Conservation (phyloP, 108 stramenopile genomes). For the Chaetoceros tenuissimus region DNA sequence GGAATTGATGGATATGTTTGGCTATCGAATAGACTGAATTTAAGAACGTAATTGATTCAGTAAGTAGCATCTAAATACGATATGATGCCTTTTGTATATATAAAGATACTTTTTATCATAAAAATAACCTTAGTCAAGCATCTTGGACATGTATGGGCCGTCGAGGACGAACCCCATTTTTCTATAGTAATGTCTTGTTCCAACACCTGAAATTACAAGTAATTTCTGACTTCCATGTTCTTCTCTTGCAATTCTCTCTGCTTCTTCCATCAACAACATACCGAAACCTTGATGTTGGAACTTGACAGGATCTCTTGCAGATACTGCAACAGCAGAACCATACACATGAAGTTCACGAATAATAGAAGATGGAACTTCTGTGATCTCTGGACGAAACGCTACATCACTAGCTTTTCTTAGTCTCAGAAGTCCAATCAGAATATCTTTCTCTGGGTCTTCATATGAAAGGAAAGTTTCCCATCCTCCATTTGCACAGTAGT, state of each 20-base stretch:
- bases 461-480: constrained; percentile 94
- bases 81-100: too few relatives aligned
- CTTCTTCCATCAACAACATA: constrained; percentile 91
- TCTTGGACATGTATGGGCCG: constrained; percentile 86
- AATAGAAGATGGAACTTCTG: constrained; percentile 58
- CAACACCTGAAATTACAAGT: constrained; percentile 92
- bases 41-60: too few relatives aligned
- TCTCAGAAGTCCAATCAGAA: constrained; percentile 57
- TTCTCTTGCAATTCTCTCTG: constrained; percentile 86
- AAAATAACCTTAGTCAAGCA: too few relatives aligned
- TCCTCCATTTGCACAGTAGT: constrained; percentile 90
- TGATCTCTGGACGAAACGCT: constrained; percentile 66
- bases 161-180: constrained; percentile 90
- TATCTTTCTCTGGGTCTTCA: constrained; percentile 89
- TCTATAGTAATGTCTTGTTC: constrained; percentile 93
- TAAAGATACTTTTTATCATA: too few relatives aligned
- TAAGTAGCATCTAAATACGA: too few relatives aligned
- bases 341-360: constrained; percentile 95
- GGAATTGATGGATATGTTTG: too few relatives aligned
- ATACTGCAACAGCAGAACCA: constrained; percentile 89
- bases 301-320: constrained; percentile 77
- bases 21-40: too few relatives aligned
- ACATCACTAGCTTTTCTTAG: constrained; percentile 53
- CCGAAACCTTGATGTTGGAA: constrained; percentile 98
- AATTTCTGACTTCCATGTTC: constrained; percentile 89